Conservation (phyloP, 495 filamentous ascomycete genomes). For the Trichocladium uniseriatum region DNA sequence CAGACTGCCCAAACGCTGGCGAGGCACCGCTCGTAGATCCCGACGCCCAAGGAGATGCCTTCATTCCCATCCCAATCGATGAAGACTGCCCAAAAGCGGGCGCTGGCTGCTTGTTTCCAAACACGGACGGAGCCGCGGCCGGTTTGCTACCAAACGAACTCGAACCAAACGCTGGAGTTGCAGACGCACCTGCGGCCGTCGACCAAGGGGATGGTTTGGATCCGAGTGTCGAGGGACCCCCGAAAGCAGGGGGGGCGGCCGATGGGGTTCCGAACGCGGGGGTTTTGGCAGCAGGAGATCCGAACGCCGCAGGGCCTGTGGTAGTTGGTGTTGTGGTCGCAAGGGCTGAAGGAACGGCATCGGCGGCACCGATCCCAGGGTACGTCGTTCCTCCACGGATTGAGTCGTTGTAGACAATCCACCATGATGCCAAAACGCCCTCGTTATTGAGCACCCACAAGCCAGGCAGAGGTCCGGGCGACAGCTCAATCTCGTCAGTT, state of each 20-base stretch:
- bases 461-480: slow-evolving; percentile 74
- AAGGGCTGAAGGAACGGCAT: slow-evolving; percentile 18
- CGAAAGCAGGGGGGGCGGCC: slow-evolving; percentile 29
- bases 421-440: slow-evolving; percentile 78
- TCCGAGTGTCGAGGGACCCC: slow-evolving; percentile 31
- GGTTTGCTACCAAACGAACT: slow-evolving; percentile 33
- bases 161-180: slow-evolving; percentile 32
- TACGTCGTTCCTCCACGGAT: slow-evolving; percentile 65
- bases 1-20: slow-evolving; percentile 35
- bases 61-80: slow-evolving; percentile 24
- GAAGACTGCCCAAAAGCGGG: slow-evolving; percentile 47
- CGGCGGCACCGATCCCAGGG: slow-evolving; percentile 49
- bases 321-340: slow-evolving; percentile 22
- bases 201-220: slow-evolving; percentile 36
- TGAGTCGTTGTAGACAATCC: slow-evolving; percentile 81
- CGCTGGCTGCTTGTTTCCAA: slow-evolving; percentile 29
- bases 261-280: slow-evolving; percentile 30
- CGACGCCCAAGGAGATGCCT: slow-evolving; percentile 35
- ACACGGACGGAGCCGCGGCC: slow-evolving; percentile 18
- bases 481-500: slow-evolving; percentile 60
- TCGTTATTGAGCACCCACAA: slow-evolving; percentile 83
- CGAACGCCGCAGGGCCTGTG: slow-evolving; percentile 26
- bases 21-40: slow-evolving; percentile 20
- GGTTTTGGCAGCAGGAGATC: slow-evolving; percentile 11
- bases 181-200: slow-evolving; percentile 15